These are phyloP conservation scores for Botrytis porri DNA, from an alignment of 2,329 filamentous ascomycete genomes.

Conservation along the genomic window DNA sequence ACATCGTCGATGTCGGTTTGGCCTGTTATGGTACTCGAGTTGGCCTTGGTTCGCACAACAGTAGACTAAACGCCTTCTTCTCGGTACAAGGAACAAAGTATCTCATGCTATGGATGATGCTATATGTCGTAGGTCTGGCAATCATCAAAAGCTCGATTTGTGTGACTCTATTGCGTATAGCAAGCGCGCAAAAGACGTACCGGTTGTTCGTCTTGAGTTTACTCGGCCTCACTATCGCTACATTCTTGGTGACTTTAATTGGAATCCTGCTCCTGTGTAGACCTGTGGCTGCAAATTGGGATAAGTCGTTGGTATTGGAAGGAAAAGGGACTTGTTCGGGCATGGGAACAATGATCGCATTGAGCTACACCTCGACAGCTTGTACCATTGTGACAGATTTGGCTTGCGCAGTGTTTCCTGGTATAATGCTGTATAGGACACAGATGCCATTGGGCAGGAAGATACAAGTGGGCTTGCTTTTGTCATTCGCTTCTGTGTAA, in stretches of 20 bases:
- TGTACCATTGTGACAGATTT: conserved; percentile 39
- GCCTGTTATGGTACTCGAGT: conserved; percentile 27
- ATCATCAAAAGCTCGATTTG: conserved; percentile 31
- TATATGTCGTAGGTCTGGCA: conserved; percentile 27
- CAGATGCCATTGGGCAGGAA: conserved; percentile 36
- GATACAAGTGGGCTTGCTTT: conserved; percentile 30
- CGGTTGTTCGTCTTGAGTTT: conserved; percentile 12
- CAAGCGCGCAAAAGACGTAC: conserved; percentile 11
- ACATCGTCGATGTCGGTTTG: conserved; percentile 22
- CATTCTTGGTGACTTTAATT: conserved; percentile 26
- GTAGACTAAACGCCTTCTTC: conserved; percentile 24
- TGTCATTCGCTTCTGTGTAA: conserved; percentile 24
- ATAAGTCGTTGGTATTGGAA: conserved; percentile 12
- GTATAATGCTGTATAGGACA: conserved; percentile 38
- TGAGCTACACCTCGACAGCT: conserved; percentile 37
- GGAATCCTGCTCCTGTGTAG: conserved; percentile 27
- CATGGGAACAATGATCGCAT: conserved; percentile 27
- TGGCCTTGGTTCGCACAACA: conserved; percentile 27
- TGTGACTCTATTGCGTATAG: conserved; percentile 28
- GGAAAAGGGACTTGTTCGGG: conserved; percentile 24
- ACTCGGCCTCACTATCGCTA: conserved; percentile 12
- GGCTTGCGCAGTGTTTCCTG: conserved; percentile 37
- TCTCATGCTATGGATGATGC: conserved; percentile 24
- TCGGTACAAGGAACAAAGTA: conserved; percentile 25
- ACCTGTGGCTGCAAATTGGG: conserved; percentile 29